These are phyloP conservation scores for Aquilaria sinensis DNA, from an alignment of 345 rosid species.

Conservation along the genomic window DNA sequence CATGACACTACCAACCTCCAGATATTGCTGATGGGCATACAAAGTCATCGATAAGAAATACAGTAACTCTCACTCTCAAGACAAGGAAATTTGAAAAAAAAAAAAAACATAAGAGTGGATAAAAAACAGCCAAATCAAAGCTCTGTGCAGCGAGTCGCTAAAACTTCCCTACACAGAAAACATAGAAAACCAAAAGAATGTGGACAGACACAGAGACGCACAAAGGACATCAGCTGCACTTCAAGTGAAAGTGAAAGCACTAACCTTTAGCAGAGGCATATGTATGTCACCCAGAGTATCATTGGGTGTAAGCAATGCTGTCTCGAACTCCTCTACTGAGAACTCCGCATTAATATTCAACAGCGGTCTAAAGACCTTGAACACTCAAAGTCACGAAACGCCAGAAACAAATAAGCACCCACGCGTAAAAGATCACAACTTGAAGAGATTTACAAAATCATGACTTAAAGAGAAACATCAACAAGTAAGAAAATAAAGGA, in stretches of 20 bases:
- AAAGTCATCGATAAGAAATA: too few relatives aligned
- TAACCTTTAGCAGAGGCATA: conserved; percentile 93
- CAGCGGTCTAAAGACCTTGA: conserved; percentile 80
- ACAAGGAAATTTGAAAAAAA: conserved; percentile 7
- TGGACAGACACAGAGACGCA: neutral
- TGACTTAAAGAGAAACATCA: neutral
- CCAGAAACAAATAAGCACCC: conserved; percentile 7
- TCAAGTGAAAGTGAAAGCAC: conserved; percentile 24
- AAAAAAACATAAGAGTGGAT: conserved; percentile 3
- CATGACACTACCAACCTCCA: too few relatives aligned
- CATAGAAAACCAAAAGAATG: conserved; percentile 11
- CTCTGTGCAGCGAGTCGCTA: neutral
- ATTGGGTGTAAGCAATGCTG: conserved; percentile 82
- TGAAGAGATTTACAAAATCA: neutral
- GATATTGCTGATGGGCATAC: too few relatives aligned
- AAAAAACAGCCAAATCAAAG: neutral
- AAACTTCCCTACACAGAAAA: neutral
- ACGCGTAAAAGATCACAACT: conserved; percentile 15
- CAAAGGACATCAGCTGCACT: neutral
- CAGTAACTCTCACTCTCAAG: too few relatives aligned
- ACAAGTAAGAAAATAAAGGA: conserved; percentile 6
- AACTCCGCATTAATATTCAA: conserved; percentile 81
- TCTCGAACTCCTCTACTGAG: conserved; percentile 95
- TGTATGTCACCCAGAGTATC: conserved; percentile 90
- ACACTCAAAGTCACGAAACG: conserved; percentile 8